These are phyloP conservation scores for Ambrosia trifida DNA, from an alignment of 129 eudicot species.

Conservation along the genomic window DNA sequence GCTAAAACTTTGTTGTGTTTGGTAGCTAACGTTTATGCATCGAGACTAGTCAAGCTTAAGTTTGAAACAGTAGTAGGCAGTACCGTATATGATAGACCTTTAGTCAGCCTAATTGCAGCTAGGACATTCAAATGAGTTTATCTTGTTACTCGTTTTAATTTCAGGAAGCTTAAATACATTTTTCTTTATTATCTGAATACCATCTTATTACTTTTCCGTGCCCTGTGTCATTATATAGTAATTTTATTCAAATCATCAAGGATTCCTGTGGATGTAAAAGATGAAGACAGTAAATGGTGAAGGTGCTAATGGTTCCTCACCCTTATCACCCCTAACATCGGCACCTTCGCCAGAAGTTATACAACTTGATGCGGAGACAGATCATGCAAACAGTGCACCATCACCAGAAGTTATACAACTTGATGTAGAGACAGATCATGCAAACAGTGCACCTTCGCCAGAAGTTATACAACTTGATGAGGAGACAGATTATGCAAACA, in stretches of 20 bases:
- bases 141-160: background rate
- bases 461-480: conserved; percentile 37
- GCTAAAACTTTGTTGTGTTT: background rate
- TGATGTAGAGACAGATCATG: too few species aligned
- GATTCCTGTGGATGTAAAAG: conserved; percentile 25
- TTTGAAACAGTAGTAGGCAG: background rate
- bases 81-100: conserved; percentile 8
- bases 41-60: conserved; percentile 9
- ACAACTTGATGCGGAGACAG: conserved; percentile 41
- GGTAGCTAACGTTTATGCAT: conserved; percentile 2
- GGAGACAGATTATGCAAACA: conserved; percentile 40
- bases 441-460: conserved; percentile 26
- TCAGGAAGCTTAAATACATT: conserved; percentile 5
- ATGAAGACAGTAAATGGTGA: conserved; percentile 42
- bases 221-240: background rate
- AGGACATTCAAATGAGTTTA: conserved; percentile 23
- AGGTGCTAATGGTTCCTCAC: conserved; percentile 36
- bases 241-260: conserved; percentile 22
- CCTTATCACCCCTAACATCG: conserved; percentile 34
- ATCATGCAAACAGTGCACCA: conserved; percentile 26
- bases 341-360: conserved; percentile 37
- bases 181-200: background rate
- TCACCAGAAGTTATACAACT: too few species aligned
- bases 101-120: conserved; percentile 5
- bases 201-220: conserved; percentile 9